Percentiles rank a stretch among this genome's conserved stretches.
phyloP scores from a whole-genome alignment of 2,329 filamentous ascomycete genomes.

The Microdochium trichocladiopsis region DNA sequence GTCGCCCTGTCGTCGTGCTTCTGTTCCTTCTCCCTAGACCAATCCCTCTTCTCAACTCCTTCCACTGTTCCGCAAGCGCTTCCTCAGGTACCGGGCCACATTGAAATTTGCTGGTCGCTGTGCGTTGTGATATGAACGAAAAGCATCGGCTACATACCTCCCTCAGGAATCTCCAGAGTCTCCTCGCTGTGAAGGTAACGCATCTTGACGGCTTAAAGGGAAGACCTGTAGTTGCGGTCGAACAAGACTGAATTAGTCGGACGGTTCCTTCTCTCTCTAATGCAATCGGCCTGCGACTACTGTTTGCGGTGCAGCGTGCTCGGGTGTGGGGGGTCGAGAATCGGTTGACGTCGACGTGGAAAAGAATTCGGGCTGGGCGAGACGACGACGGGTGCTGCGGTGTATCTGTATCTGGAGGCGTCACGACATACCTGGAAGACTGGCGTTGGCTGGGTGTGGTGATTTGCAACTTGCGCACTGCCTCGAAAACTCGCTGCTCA shows the following conservation, averaged over 20 bases:
- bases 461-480: background rate
- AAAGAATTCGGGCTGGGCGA: background rate
- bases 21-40: too few species aligned
- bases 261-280: background rate
- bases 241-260: background rate
- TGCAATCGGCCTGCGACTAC: background rate
- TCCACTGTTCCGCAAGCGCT: background rate
- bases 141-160: conserved; percentile 64
- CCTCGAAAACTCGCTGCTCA: background rate
- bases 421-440: conserved; percentile 1
- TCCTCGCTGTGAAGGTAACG: conserved; percentile 99
- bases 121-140: conserved; percentile 5
- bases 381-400: background rate
- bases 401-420: background rate
- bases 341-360: background rate
- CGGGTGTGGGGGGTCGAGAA: background rate
- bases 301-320: background rate
- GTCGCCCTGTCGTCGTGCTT: too few species aligned
- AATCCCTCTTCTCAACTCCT: background rate
- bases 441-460: conserved; percentile 1
- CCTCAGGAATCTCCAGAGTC: conserved; percentile 89
- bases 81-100: background rate
- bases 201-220: conserved; percentile 64
- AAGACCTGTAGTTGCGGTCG: background rate
- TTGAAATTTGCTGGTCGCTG: background rate